Conservation (phyloP, 2,329 filamentous ascomycete species). For the Laburnicola sp. region DNA sequence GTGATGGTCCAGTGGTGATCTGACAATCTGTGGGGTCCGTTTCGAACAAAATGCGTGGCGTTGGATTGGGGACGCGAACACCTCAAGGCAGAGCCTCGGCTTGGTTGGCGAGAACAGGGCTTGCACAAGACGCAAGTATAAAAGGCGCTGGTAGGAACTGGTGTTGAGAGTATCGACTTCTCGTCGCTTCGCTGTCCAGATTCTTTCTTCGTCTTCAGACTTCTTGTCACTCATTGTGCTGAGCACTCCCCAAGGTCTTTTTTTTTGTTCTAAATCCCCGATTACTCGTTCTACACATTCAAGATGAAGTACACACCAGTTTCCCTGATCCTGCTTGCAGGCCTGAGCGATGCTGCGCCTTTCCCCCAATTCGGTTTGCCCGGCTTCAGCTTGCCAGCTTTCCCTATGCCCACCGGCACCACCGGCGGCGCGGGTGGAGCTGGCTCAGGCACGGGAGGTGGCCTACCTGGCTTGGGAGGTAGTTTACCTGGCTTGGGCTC, state of each 20-base stretch:
- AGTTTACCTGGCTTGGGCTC: neutral
- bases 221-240: conserved; percentile 1
- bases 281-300: conserved; percentile 15
- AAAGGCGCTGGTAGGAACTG: neutral
- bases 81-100: neutral
- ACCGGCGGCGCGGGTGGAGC: too few relatives aligned
- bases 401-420: conserved; percentile 11
- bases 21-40: neutral
- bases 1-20: neutral
- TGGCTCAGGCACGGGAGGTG: too few relatives aligned
- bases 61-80: too few relatives aligned
- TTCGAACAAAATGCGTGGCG: too few relatives aligned
- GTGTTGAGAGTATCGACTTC: neutral
- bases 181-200: neutral
- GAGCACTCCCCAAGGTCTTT: neutral
- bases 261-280: neutral
- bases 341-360: conserved; percentile 27
- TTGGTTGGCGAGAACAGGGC: neutral
- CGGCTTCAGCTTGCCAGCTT: conserved; percentile 18
- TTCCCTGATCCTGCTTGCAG: conserved; percentile 23
- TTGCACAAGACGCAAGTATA: neutral
- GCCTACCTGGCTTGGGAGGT: neutral
- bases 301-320: conserved; percentile 34
- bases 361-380: conserved; percentile 23
- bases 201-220: neutral